Base-by-base conservation (phyloP, 495 filamentous ascomycete species). In the Filosporella fistucella region DNA sequence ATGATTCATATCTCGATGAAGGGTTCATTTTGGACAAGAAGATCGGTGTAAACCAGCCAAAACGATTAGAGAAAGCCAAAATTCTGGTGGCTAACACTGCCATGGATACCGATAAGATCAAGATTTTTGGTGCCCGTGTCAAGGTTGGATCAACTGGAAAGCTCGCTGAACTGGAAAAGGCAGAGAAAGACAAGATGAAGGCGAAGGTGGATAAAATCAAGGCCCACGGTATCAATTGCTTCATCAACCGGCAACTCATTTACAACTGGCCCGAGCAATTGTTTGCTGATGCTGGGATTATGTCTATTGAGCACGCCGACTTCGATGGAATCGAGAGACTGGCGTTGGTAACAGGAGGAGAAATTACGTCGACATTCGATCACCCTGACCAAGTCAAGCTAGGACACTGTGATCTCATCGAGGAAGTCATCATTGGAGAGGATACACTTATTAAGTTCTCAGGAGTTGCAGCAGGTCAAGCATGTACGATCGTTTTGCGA, bases 241-340 rank as follows among this genome's bases (percentile, higher is more conserved):
- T 98, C 70, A 94, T 98, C 63, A 98, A 98, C 76, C 77, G 93
- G 51, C 93, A 98, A 63, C 78, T 98, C 36, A 98, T 98, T 69
- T 98, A 98, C 78, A 98, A 98, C 78, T 97, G 93, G 91, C 93
- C 93, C 26, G 93, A 98, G 66, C 94, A 97, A 69, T 85, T 98
- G 40, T 98, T 98, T 64, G 87, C 91, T 20, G 93, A 98, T 64
- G 91, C 90, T 9, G 94, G 93, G 42, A 97, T 98, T 68, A 82
- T 94, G 72, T 95, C 91, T 13, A 98, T 98, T 58, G 93, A 98
- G 74, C 93, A 98, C 64, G 93, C 93, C 51, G 93, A 98, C 66
- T 98, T 98, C 56, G 93, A 98, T 65, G 93, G 93, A 49, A 91
- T 98, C 52, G 93, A 98, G 75, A 80, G 93, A 25, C 68, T 98